Percentiles rank a stretch among this genome's conserved stretches.
Evolutionary conservation across 352 stramenopile species (phyloP).

Genomic region (Globisporangium viniferum): DNA sequence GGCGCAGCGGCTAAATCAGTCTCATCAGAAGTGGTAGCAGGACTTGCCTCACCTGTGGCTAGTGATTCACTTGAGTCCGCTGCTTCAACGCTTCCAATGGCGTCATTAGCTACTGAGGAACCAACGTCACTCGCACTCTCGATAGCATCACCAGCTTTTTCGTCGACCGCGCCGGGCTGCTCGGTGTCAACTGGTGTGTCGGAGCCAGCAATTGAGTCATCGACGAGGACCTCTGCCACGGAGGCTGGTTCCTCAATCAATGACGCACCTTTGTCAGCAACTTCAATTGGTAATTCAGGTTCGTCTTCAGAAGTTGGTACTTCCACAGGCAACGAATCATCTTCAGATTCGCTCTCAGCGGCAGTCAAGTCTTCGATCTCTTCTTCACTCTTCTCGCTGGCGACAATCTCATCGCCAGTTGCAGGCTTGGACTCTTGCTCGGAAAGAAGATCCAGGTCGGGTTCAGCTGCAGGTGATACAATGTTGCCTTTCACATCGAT

Average conservation of each 20-base stretch:
- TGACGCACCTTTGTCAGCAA: neutral
- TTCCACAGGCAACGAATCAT: neutral
- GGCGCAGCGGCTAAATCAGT: neutral
- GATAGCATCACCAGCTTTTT: neutral
- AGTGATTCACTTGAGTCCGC: conserved; percentile 1
- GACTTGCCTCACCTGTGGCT: neutral
- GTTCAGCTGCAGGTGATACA: neutral
- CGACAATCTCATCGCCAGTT: neutral
- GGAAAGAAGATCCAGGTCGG: neutral
- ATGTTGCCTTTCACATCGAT: conserved; percentile 8
- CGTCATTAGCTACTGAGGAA: neutral
- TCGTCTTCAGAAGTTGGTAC: neutral
- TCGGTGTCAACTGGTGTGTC: neutral
- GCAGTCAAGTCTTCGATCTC: neutral
- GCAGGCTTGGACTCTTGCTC: neutral
- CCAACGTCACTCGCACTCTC: neutral
- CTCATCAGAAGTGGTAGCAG: neutral
- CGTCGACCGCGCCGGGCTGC: neutral
- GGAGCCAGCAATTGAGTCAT: neutral
- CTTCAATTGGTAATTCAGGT: neutral
- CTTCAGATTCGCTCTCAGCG: neutral
- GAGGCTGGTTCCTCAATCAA: neutral
- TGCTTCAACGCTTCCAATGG: conserved; percentile 7
- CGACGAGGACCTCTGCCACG: neutral
- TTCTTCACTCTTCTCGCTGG: neutral